phyloP scores from a whole-genome alignment of 202 grass and related monocot species.

The Carex arenaria region DNA sequence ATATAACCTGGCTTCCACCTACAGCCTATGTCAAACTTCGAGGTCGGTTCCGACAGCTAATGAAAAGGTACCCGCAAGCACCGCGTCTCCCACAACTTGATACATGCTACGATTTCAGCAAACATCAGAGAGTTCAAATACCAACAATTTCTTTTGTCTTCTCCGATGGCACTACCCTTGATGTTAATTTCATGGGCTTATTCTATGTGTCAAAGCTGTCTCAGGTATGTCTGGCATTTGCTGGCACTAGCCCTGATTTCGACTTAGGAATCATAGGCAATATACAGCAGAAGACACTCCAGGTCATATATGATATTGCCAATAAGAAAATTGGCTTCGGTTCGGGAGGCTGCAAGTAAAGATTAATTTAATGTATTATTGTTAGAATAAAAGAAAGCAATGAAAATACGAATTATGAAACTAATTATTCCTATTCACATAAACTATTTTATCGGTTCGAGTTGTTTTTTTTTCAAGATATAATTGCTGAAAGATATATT shows the following conservation, averaged over 20 bases:
- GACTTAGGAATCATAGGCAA: conserved; percentile 58
- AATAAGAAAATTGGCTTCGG: conserved; percentile 57
- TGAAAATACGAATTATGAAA: too few relatives aligned
- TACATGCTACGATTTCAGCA: conserved; percentile 83
- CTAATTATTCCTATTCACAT: too few relatives aligned
- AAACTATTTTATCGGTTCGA: too few relatives aligned
- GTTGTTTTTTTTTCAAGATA: too few relatives aligned
- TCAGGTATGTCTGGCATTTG: conserved; percentile 74
- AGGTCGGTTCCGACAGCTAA: conserved; percentile 30
- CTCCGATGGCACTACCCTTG: conserved; percentile 34
- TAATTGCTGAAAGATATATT: too few relatives aligned
- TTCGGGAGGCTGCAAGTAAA: conserved; percentile 48
- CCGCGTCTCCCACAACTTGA: conserved; percentile 57
- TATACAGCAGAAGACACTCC: conserved; percentile 62
- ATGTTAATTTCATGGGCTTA: conserved; percentile 45
- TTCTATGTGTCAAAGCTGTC: conserved; percentile 44
- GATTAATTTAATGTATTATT: neutral
- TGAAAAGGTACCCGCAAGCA: conserved; percentile 48
- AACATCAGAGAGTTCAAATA: conserved; percentile 30
- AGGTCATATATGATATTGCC: conserved; percentile 68
- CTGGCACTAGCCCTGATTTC: conserved; percentile 33
- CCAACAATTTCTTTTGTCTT: conserved; percentile 59
- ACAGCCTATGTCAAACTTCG: conserved; percentile 44
- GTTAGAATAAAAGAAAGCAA: too few relatives aligned
- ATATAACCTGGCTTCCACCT: conserved; percentile 66